Percentiles rank a stretch among this genome's conserved stretches.
Conservation (phyloP, 768 basidiomycete species). For the Favolaschia claudopus region DNA sequence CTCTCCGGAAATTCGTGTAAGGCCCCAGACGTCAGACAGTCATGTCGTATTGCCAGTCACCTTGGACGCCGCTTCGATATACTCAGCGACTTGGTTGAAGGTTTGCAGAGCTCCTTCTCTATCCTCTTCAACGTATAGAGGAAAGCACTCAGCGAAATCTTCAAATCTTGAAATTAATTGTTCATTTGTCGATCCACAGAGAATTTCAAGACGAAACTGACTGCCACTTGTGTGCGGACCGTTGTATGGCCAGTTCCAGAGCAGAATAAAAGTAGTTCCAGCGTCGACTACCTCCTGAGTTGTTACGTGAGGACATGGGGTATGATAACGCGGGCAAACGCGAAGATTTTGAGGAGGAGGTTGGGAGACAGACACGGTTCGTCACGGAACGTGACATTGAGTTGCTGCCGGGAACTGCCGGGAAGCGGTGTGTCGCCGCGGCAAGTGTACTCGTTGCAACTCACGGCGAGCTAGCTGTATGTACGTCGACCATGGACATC, state of each 20-base stretch:
- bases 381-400: no score
- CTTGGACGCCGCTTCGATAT: constrained; percentile 70
- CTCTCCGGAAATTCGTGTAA: no score
- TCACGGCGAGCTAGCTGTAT: no score
- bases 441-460: no score
- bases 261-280: constrained; percentile 67
- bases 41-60: constrained; percentile 37
- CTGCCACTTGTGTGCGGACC: constrained; percentile 68
- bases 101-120: constrained; percentile 66
- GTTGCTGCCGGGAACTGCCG: no score
- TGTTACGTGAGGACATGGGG: constrained; percentile 15
- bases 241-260: constrained; percentile 61
- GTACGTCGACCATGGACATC: constrained; percentile 17
- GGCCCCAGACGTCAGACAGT: no score
- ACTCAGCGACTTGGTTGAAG: constrained; percentile 72
- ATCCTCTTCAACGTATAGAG: constrained; percentile 70
- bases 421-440: no score
- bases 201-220: constrained; percentile 37
- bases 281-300: constrained; percentile 50
- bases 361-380: no score
- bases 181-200: background rate
- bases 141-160: constrained; percentile 71
- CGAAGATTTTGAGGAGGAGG: no score
- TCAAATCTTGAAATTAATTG: constrained; percentile 49
- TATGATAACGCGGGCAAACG: constrained; percentile 1